These are phyloP conservation scores for Berkeleyomyces rouxiae DNA, from an alignment of 2,329 filamentous ascomycete genomes.

Conservation along the genomic window DNA sequence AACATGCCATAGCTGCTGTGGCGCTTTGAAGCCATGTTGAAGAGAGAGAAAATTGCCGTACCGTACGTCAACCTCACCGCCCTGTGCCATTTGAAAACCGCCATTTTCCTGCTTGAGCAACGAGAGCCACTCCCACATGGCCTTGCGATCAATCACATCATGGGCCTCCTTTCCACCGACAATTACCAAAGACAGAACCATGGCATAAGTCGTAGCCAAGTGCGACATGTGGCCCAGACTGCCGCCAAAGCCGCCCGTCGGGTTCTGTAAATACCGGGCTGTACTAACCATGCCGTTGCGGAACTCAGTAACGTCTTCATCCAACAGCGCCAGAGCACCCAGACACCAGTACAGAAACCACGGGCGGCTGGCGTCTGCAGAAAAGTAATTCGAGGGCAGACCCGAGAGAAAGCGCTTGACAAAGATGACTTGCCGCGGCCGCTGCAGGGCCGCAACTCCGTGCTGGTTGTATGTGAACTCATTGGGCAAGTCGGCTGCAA, in stretches of 20 bases:
- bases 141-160: conserved; percentile 59
- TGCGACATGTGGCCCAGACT: conserved; percentile 86
- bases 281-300: conserved; percentile 56
- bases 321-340: conserved; percentile 56
- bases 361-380: conserved; percentile 71
- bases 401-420: conserved; percentile 39
- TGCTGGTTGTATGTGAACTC: conserved; percentile 46
- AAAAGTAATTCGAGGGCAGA: conserved; percentile 54
- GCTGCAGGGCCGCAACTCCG: conserved; percentile 60
- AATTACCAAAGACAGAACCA: conserved; percentile 59
- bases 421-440: conserved; percentile 44
- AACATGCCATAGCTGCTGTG: neutral
- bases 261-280: conserved; percentile 66
- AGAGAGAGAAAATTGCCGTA: conserved; percentile 24
- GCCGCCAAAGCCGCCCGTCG: conserved; percentile 73
- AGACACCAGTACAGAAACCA: conserved; percentile 95
- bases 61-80: conserved; percentile 87
- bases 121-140: conserved; percentile 85
- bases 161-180: conserved; percentile 62
- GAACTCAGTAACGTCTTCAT: conserved; percentile 54
- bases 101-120: conserved; percentile 72
- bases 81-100: conserved; percentile 73
- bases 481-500: conserved; percentile 28
- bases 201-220: conserved; percentile 75
- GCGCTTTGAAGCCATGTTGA: neutral